Percentiles rank a stretch among this genome's conserved stretches.
phyloP scores from a whole-genome alignment of 495 filamentous ascomycete genomes.

The Cercophora newfieldiana region DNA sequence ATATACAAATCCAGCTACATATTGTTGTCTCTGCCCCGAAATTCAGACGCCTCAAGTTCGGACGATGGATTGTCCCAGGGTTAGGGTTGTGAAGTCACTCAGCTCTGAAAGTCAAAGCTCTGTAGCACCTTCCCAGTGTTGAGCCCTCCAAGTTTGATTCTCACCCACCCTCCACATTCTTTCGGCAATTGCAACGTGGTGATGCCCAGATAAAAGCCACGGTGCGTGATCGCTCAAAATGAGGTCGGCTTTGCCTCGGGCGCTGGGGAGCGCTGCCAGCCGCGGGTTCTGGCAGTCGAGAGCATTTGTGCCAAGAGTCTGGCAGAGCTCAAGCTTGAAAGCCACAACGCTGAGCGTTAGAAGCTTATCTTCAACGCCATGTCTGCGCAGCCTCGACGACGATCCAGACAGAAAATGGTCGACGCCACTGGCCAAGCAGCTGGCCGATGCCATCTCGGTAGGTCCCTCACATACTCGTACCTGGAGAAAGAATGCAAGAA shows the following conservation, averaged over 20 bases:
- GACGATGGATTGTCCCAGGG: not conserved
- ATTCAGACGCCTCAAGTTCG: not conserved
- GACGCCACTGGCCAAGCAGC: conserved; percentile 81
- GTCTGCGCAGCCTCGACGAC: conserved; percentile 24
- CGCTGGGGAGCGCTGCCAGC: conserved; percentile 20
- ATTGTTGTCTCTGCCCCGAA: not conserved
- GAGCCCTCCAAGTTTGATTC: not conserved
- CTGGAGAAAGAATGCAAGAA: no score
- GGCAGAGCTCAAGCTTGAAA: conserved; percentile 8
- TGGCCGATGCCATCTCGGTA: conserved; percentile 83
- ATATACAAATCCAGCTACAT: not conserved
- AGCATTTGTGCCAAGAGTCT: conserved; percentile 5
- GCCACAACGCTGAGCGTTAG: conserved; percentile 5
- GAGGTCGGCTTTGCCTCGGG: conserved; percentile 25
- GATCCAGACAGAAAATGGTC: conserved; percentile 66
- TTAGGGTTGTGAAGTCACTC: not conserved
- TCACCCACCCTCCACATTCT: not conserved
- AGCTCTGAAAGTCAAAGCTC: not conserved
- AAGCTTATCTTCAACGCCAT: conserved; percentile 22
- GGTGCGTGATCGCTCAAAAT: conserved; percentile 17
- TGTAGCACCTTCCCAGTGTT: not conserved
- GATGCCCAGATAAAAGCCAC: not conserved
- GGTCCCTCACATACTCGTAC: conserved; percentile 10
- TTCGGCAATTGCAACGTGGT: not conserved
- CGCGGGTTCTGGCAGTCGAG: conserved; percentile 16